Base-by-base conservation (phyloP, 108 stramenopile species). In the Cyclotella baltica region DNA sequence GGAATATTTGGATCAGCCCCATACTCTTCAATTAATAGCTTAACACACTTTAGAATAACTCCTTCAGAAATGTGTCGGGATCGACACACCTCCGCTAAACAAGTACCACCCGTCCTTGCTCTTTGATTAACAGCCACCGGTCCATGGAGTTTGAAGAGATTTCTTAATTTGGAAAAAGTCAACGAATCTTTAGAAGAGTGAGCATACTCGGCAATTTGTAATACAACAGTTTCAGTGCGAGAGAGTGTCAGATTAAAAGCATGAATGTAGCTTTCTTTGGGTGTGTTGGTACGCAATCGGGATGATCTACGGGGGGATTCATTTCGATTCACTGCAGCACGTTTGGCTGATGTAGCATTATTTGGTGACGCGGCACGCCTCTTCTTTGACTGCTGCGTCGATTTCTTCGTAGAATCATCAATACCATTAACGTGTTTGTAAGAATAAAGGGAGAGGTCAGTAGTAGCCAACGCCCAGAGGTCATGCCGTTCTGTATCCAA, bases 31-130 rank as follows among this genome's bases (percentile, higher is more conserved):
- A 95, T 78, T 59, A 95, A 70, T 40, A 89, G 80, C 78, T 90
- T 89, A 11, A 92, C 76, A 62, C 92, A 95, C 48, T 80, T 78
- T 10, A 95, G 58, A 62, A 95, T 89, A 19, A 66, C 77, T 34
- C 67, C 62, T 76, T 90, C 86, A 15, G 68, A 80, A 11, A 86
- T 83, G 71, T 90, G 80, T 40, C 89, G 80, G 5, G 89, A 83
- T 23, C 94, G 89, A 71, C 89, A 89, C 31, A 88, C 72, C 75
- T 95, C 94, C 11, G 93, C 92, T 61, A 95, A 74, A 78, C 89
- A 93, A 19, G 89, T 89, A 28, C 92, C 92, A 1, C 94, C 93
- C 36, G 83, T 86, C n/a, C 80, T 81, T 43, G 86, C 86, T 15
- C 72, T 70, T 48, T 81, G 70, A 67, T 95, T 95, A 57, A 92